A percentile compares a stretch with the other conserved stretches of the same genome.
phyloP scores from a whole-genome alignment of 768 basidiomycete genomes.

The Amanita fuliginea region DNA sequence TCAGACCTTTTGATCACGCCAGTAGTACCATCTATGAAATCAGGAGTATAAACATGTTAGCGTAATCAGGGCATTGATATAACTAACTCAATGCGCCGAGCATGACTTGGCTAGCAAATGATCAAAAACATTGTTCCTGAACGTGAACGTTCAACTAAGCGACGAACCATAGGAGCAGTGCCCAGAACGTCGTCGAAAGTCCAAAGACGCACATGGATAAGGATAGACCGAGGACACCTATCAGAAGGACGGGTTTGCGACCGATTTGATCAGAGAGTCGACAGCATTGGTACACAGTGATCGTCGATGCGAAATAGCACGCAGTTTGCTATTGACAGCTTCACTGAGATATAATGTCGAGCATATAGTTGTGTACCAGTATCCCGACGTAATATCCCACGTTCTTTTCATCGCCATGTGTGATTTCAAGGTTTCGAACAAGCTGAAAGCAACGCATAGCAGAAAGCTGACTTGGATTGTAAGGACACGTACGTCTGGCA shows the following conservation, averaged over 20 bases:
- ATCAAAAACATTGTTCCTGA: neutral
- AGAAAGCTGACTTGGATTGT: neutral
- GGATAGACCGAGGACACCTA: constrained; percentile 51
- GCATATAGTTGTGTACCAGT: constrained; percentile 30
- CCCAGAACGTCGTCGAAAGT: constrained; percentile 57
- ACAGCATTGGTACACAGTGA: constrained; percentile 67
- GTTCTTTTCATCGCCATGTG: constrained; percentile 49
- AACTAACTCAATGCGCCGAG: constrained; percentile 58
- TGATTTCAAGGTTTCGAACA: constrained; percentile 40
- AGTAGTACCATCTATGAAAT: constrained; percentile 37
- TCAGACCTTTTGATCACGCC: constrained; percentile 50
- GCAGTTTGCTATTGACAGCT: constrained; percentile 48
- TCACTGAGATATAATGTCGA: neutral
- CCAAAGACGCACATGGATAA: constrained; percentile 68
- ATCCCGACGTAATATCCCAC: constrained; percentile 73
- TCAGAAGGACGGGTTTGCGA: constrained; percentile 64
- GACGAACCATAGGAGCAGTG: constrained; percentile 29
- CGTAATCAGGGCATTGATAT: neutral
- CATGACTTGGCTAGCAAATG: constrained; percentile 38
- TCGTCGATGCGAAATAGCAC: constrained; percentile 63
- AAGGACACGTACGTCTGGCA: constrained; percentile 46
- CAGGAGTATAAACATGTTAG: neutral
- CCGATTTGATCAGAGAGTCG: constrained; percentile 61
- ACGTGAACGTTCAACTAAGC: neutral
- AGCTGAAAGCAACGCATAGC: neutral